A percentile compares a stretch with the other conserved stretches of the same genome.
Evolutionary conservation across 208 protist species (phyloP).

Genomic region (Spongospora subterranea): DNA sequence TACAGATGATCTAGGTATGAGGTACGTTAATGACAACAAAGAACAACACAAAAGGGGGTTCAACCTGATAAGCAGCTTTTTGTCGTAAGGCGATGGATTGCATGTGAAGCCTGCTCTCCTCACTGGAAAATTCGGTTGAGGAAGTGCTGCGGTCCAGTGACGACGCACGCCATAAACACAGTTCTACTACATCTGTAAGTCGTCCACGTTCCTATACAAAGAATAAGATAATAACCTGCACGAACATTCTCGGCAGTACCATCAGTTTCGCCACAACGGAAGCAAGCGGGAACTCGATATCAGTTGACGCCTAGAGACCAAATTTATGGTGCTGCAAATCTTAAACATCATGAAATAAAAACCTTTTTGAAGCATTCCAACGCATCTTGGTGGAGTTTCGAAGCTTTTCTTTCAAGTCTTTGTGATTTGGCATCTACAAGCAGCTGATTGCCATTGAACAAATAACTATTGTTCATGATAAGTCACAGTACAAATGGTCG

Average conservation of each 20-base stretch:
- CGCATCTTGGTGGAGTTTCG: background rate
- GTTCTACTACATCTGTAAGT: background rate
- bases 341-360: background rate
- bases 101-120: background rate
- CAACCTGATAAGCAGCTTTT: slow-evolving; percentile 5
- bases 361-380: background rate
- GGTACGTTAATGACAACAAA: background rate
- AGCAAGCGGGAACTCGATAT: background rate
- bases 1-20: background rate
- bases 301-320: background rate
- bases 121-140: background rate
- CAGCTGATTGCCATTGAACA: background rate
- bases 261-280: background rate
- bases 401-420: background rate
- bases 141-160: background rate
- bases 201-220: background rate
- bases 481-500: no score
- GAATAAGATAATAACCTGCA: background rate
- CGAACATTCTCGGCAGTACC: background rate
- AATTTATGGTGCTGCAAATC: background rate
- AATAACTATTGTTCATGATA: background rate
- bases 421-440: background rate
- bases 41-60: background rate
- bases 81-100: background rate
- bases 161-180: background rate